A percentile compares a stretch with the other conserved stretches of the same genome.
Evolutionary conservation across 495 filamentous ascomycete species (phyloP).

Genomic region (Hapsidospora chrysogenum): DNA sequence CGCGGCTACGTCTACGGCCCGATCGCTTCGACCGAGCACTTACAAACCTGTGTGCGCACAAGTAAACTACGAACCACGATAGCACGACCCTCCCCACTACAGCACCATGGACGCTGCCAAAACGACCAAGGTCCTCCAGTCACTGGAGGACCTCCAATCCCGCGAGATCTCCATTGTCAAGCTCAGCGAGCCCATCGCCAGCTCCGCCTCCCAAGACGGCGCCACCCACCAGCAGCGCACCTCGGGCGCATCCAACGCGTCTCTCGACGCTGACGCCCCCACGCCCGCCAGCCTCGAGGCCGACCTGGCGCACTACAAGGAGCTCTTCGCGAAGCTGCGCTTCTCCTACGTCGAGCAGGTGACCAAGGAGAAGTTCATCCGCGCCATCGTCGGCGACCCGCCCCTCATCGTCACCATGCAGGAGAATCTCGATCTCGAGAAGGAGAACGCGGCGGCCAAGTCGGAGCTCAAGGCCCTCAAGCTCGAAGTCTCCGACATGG

Average conservation of each 20-base stretch:
- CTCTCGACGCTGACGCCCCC: constrained; percentile 47
- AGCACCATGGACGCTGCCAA: too few relatives aligned
- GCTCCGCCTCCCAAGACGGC: constrained; percentile 23
- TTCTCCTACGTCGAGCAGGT: constrained; percentile 84
- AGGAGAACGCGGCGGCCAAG: constrained; percentile 52
- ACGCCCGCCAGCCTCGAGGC: constrained; percentile 65
- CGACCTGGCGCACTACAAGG: constrained; percentile 80
- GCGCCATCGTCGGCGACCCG: constrained; percentile 67
- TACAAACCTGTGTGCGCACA: too few relatives aligned
- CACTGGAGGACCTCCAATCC: constrained; percentile 18
- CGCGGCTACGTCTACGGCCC: too few relatives aligned
- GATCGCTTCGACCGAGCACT: too few relatives aligned
- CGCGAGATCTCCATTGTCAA: constrained; percentile 53
- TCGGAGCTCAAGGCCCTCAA: constrained; percentile 62
- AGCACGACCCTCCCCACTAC: too few relatives aligned
- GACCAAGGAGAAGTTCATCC: constrained; percentile 66
- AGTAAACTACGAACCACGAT: too few relatives aligned
- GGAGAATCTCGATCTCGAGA: constrained; percentile 72
- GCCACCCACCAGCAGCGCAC: constrained; percentile 19
- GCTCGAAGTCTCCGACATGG: constrained; percentile 55
- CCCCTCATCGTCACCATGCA: constrained; percentile 65
- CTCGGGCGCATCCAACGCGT: constrained; percentile 52
- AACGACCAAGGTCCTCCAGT: constrained; percentile 12
- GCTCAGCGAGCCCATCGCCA: constrained; percentile 56
- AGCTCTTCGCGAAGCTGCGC: constrained; percentile 88